Conservation (phyloP, 257 asterid genomes). For the Gentiana straminea region DNA sequence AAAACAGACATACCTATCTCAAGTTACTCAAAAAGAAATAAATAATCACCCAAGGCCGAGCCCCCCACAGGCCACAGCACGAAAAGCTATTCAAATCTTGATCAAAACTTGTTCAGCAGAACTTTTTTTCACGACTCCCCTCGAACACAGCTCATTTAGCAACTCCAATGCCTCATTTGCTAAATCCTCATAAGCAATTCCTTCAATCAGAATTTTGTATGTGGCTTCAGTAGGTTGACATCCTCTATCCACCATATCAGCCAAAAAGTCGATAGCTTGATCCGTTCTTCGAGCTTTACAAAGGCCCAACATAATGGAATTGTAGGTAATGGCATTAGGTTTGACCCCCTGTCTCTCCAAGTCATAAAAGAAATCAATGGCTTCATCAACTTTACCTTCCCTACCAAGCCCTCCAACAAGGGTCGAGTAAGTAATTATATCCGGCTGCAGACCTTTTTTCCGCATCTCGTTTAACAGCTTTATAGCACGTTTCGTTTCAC, state of each 20-base stretch:
- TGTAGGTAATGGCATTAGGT: slow-evolving; percentile 61
- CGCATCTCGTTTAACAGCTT: slow-evolving; percentile 55
- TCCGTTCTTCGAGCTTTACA: slow-evolving; percentile 70
- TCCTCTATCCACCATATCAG: slow-evolving; percentile 57
- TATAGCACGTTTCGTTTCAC: slow-evolving; percentile 53
- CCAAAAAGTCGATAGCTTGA: slow-evolving; percentile 74
- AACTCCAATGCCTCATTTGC: slow-evolving; percentile 61
- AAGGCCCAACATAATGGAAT: slow-evolving; percentile 65
- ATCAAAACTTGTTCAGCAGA: slow-evolving; percentile 45
- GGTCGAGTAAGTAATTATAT: slow-evolving; percentile 59
- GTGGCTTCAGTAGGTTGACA: slow-evolving; percentile 81
- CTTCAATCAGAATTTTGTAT: slow-evolving; percentile 68
- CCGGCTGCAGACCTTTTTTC: slow-evolving; percentile 57
- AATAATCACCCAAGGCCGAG: not conserved
- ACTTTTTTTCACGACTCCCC: slow-evolving; percentile 59
- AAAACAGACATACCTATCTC: too few species aligned
- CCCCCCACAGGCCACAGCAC: not conserved
- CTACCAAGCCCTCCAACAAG: slow-evolving; percentile 63
- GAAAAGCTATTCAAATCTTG: slow-evolving; percentile 24
- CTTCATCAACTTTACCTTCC: slow-evolving; percentile 73
- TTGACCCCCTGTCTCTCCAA: slow-evolving; percentile 49
- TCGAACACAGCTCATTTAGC: slow-evolving; percentile 49
- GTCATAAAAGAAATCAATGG: slow-evolving; percentile 50
- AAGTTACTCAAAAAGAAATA: too few species aligned
- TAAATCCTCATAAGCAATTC: slow-evolving; percentile 60